A percentile compares a stretch with the other conserved stretches of the same genome.
Conservation (phyloP, 75 land plant genomes). For the Cupressus sempervirens region DNA sequence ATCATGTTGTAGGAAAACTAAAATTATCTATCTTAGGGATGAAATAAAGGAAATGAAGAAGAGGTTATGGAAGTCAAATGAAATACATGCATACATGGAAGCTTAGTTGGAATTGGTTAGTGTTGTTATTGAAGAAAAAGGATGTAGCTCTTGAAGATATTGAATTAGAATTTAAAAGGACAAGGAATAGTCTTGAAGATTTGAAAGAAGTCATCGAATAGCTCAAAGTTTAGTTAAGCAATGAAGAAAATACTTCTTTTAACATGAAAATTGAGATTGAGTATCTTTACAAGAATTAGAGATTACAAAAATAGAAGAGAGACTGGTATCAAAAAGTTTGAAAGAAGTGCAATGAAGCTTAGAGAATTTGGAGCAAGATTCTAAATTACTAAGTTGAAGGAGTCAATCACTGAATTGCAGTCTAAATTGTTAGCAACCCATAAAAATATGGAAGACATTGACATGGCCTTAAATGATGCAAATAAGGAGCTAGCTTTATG, state of each 20-base stretch:
- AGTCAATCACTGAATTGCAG: no score
- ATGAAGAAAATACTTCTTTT: slow-evolving; percentile 2
- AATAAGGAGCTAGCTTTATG: no score
- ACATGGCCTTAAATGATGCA: no score
- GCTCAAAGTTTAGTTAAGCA: background rate
- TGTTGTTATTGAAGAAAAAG: background rate
- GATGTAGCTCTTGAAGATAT: background rate
- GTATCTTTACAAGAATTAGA: background rate
- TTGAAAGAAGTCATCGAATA: background rate
- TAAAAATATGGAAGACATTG: no score
- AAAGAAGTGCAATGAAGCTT: no score
- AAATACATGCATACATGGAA: background rate
- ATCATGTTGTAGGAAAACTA: background rate
- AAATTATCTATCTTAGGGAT: background rate
- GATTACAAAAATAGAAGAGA: background rate
- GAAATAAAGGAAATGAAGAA: background rate
- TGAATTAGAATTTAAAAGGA: background rate
- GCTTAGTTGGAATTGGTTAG: background rate
- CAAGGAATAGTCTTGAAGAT: background rate
- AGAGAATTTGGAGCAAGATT: no score
- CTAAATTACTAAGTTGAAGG: no score
- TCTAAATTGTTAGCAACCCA: no score
- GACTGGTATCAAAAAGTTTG: background rate
- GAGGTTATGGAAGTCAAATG: background rate
- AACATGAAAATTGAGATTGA: background rate